Evolutionary conservation across 2,329 filamentous ascomycete species (phyloP).

Genomic region (Sclerotinia nivalis): DNA sequence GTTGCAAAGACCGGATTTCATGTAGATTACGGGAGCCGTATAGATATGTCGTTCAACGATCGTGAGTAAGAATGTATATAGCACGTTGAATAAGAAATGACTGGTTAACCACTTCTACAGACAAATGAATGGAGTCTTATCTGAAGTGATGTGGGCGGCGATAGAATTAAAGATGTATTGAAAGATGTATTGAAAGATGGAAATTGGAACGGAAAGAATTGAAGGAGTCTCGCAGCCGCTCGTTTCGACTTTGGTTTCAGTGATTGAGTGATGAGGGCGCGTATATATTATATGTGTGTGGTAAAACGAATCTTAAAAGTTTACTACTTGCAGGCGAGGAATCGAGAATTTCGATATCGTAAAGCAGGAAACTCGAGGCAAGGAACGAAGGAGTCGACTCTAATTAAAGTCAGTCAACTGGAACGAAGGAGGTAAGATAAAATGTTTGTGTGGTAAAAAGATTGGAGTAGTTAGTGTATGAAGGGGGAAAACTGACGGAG

Average conservation of each 20-base stretch:
- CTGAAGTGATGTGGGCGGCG: background rate
- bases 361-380: slow-evolving; percentile 26
- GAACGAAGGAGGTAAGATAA: slow-evolving; percentile 19
- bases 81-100: slow-evolving; percentile 9
- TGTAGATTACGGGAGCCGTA: background rate
- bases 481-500: slow-evolving; percentile 12
- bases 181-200: slow-evolving; percentile 6
- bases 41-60: slow-evolving; percentile 17
- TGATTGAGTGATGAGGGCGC: slow-evolving; percentile 20
- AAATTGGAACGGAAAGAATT: slow-evolving; percentile 10
- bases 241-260: slow-evolving; percentile 23
- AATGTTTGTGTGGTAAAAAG: slow-evolving; percentile 7
- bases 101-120: slow-evolving; percentile 8
- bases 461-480: slow-evolving; percentile 15
- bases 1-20: background rate
- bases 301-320: slow-evolving; percentile 16
- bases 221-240: slow-evolving; percentile 21
- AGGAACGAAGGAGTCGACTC: slow-evolving; percentile 33
- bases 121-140: slow-evolving; percentile 28
- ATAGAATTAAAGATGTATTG: slow-evolving; percentile 16
- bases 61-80: slow-evolving; percentile 2
- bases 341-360: slow-evolving; percentile 27
- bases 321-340: slow-evolving; percentile 24
- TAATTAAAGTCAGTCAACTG: slow-evolving; percentile 20
- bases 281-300: slow-evolving; percentile 25